A percentile compares a stretch with the other conserved stretches of the same genome.
phyloP scores from a whole-genome alignment of 352 stramenopile genomes.

The Pythium periplocum region DNA sequence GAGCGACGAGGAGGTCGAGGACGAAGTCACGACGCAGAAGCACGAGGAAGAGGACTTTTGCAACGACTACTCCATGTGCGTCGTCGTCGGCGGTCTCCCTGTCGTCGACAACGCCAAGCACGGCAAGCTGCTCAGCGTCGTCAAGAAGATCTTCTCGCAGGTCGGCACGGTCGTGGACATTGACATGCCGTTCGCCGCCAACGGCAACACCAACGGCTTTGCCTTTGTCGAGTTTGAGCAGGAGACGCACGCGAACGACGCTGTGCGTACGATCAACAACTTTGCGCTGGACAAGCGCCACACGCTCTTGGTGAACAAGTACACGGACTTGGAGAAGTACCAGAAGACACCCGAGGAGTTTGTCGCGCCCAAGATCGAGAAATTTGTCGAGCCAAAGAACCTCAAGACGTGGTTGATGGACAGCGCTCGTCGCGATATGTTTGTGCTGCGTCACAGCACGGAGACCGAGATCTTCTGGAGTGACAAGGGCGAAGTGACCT shows the following conservation, averaged over 20 bases:
- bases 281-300: conserved; percentile 97
- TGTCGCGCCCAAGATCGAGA: conserved; percentile 72
- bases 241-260: conserved; percentile 68
- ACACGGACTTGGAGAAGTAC: conserved; percentile 86
- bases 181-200: conserved; percentile 66
- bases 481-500: conserved; percentile 81
- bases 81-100: conserved; percentile 78
- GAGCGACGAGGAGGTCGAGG: conserved; percentile 72
- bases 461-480: conserved; percentile 97
- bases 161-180: conserved; percentile 72
- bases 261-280: conserved; percentile 81
- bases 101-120: conserved; percentile 75
- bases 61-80: conserved; percentile 73
- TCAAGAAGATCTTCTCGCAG: conserved; percentile 86
- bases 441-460: conserved; percentile 90
- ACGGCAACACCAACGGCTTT: conserved; percentile 65
- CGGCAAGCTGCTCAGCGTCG: conserved; percentile 75
- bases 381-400: conserved; percentile 91
- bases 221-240: conserved; percentile 81
- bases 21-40: conserved; percentile 53
- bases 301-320: conserved; percentile 91
- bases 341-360: conserved; percentile 64
- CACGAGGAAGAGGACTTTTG: conserved; percentile 74
- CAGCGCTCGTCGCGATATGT: conserved; percentile 90
- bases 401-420: conserved; percentile 93